Evolutionary conservation across 345 rosid species (phyloP), one percentile per base, ranked within the genome.

Genomic region (Gossypium australe): DNA sequence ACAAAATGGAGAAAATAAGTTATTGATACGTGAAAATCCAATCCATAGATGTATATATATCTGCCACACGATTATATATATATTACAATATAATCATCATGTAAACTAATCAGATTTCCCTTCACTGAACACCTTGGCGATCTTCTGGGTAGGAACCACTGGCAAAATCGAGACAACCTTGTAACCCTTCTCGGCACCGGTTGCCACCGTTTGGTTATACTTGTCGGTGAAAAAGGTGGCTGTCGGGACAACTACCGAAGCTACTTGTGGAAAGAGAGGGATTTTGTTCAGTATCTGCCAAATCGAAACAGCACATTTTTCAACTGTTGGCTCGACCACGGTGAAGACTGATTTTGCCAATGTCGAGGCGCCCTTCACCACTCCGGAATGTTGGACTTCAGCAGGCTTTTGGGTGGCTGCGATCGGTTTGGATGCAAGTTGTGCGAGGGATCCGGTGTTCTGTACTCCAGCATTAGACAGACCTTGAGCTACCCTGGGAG

Each of bases 211-310:
- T 57, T 88, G 79, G 73, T 96, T 96, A 82, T 96, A 96, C 83
- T 85, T 93, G 75, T 92, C 94, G 2, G 89, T 83, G 76, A 90
- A 96, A 77, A 75, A 90, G 7, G 98, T 90, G 0, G 98, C 97
- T 0, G 98, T 79, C 3, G 98, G 98, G 55, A 93, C 81, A 25
- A 86, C 85, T 0, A 90, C 91, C 47, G 88, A 88, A 18, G 97
- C 92, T 41, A 90, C 86, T n/a, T 78, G 86, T 43, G 98, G 98
- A 84, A 95, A 84, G 11, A 93, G 87, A 9, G 98, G 98, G 20
- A 96, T 85, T 73, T 84, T 86, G 77, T 92, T 89, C 64, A 96
- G 85, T 77, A 78, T 92, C 80, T 82, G 90, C 99, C 97, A 96
- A 13, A 94, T 87, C 1, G 92, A 91, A 41, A 80, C 94, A 0